These are phyloP conservation scores for Dioszegia crocea DNA, from an alignment of 768 basidiomycete genomes.

Conservation along the genomic window DNA sequence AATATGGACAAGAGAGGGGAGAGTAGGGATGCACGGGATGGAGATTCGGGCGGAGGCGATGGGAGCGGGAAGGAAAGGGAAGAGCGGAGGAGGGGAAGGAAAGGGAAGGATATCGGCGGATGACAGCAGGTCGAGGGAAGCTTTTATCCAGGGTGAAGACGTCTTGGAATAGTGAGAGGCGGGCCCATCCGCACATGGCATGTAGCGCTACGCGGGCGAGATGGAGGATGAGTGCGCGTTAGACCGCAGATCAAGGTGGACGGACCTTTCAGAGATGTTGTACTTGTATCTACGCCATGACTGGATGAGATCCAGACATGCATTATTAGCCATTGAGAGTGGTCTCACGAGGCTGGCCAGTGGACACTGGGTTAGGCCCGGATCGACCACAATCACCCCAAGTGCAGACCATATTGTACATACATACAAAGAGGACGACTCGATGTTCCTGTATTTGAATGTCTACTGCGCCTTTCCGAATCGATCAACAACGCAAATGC, in stretches of 20 bases:
- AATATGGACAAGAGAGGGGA: constrained; percentile 16
- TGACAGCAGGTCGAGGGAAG: not conserved
- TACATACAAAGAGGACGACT: no score
- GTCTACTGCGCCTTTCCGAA: not conserved
- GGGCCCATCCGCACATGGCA: not conserved
- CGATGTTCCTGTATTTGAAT: no score
- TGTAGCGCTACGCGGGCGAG: not conserved
- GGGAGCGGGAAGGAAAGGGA: not conserved
- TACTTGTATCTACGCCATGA: not conserved
- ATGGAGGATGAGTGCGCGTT: not conserved
- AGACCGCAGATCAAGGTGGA: no score
- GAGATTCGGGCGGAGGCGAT: constrained; percentile 11
- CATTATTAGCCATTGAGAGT: no score
- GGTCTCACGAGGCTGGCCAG: no score
- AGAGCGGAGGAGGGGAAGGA: constrained; percentile 11
- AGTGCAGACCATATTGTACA: no score
- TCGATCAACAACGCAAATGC: no score
- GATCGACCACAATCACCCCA: no score
- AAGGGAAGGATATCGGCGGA: constrained; percentile 6
- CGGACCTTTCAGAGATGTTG: not conserved
- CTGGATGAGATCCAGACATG: not conserved
- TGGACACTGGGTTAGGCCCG: no score
- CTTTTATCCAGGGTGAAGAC: not conserved
- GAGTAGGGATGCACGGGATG: constrained; percentile 6
- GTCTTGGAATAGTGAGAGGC: no score